These are phyloP conservation scores for Apiospora hydei DNA, from an alignment of 2,329 filamentous ascomycete species.

Conservation along the genomic window DNA sequence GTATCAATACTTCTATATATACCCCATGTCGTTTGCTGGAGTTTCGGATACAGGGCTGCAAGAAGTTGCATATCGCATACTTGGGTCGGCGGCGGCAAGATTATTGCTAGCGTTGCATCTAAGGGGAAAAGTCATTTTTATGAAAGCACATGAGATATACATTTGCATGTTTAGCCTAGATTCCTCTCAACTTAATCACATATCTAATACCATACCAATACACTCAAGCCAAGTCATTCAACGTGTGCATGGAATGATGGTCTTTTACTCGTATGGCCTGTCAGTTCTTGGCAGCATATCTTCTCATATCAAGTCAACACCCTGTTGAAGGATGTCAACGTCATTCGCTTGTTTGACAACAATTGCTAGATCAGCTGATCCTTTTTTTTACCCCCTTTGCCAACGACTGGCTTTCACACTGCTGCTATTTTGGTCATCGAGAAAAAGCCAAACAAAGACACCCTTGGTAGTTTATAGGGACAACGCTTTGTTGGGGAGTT, in stretches of 20 bases:
- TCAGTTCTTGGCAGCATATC: neutral
- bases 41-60: constrained; percentile 1
- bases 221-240: neutral
- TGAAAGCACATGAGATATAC: neutral
- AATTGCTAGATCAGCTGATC: neutral
- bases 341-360: neutral
- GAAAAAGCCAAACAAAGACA: neutral
- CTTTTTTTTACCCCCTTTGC: neutral
- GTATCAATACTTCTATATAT: neutral
- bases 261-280: neutral
- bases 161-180: neutral
- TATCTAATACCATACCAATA: neutral
- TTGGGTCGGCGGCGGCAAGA: neutral
- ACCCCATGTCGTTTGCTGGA: neutral
- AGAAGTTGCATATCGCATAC: neutral
- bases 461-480: neutral
- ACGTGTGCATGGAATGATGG: neutral
- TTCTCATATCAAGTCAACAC: neutral
- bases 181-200: constrained; percentile 6
- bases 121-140: neutral
- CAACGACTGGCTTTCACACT: neutral
- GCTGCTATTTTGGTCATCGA: neutral
- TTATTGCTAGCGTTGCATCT: constrained; percentile 1
- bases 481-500: neutral
- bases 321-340: neutral